Percentiles rank a stretch among this genome's conserved stretches.
phyloP scores from a whole-genome alignment of 1,139 yeast genomes.

The Sugiyamaella xylanicola region DNA sequence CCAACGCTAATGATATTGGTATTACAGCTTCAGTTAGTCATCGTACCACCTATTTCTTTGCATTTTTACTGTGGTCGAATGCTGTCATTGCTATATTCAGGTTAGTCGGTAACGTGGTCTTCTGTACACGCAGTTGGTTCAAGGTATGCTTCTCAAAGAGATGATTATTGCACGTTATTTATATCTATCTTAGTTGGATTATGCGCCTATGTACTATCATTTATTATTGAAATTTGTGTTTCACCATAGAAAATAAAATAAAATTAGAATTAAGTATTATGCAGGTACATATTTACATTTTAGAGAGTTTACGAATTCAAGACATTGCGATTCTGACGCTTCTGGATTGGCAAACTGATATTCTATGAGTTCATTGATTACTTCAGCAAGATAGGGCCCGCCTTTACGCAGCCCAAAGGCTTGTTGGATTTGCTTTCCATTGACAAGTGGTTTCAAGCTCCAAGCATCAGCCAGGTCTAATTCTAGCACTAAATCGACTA shows the following conservation, averaged over 20 bases:
- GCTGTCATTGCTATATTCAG: slow-evolving; percentile 78
- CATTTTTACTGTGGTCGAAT: slow-evolving; percentile 76
- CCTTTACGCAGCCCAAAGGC: slow-evolving; percentile 57
- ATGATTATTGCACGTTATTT: slow-evolving; percentile 16
- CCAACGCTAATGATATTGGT: slow-evolving; percentile 38
- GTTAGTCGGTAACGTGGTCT: slow-evolving; percentile 65
- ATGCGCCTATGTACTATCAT: no score
- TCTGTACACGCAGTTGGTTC: slow-evolving; percentile 51
- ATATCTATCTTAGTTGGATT: slow-evolving; percentile 1
- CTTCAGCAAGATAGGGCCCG: slow-evolving; percentile 79
- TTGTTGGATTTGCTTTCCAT: slow-evolving; percentile 66
- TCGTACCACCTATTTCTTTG: slow-evolving; percentile 60
- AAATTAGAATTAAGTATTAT: no score
- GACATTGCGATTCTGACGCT: slow-evolving; percentile 55
- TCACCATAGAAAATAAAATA: no score
- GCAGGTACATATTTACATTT: slow-evolving; percentile 14
- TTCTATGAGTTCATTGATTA: slow-evolving; percentile 56
- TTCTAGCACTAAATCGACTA: slow-evolving; percentile 30
- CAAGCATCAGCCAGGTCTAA: slow-evolving; percentile 38
- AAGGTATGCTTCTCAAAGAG: slow-evolving; percentile 35
- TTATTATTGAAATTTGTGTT: no score
- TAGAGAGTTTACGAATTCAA: slow-evolving; percentile 23
- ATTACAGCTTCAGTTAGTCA: slow-evolving; percentile 41
- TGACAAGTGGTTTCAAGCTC: slow-evolving; percentile 41
- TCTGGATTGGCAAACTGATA: slow-evolving; percentile 80